phyloP scores from a whole-genome alignment of 179 eudicot species.

The Beta lomatogona region DNA sequence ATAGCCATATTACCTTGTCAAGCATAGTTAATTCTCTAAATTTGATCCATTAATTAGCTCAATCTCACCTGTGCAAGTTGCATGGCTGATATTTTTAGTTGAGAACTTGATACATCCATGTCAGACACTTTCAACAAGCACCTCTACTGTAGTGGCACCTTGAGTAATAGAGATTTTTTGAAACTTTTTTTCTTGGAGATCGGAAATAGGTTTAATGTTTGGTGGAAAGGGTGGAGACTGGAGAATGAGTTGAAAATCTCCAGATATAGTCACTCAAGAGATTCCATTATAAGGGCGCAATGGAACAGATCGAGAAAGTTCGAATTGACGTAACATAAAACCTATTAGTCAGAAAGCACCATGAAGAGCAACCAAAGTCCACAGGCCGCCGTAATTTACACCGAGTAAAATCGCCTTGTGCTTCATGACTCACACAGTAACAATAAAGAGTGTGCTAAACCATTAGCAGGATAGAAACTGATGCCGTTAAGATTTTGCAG shows the following conservation, averaged over 20 bases:
- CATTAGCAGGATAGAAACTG: no score
- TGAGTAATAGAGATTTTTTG: not conserved
- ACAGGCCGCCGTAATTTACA: no score
- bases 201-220: not conserved
- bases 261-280: not conserved
- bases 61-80: not conserved
- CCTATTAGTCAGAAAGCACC: no score
- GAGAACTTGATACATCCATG: not conserved
- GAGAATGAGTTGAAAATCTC: not conserved
- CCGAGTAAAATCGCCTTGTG: no score
- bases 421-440: no score
- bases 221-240: not conserved
- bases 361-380: no score
- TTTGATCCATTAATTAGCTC: not conserved
- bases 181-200: not conserved
- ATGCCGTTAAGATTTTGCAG: no score
- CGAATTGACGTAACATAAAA: no score
- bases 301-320: no score
- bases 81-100: not conserved
- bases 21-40: not conserved
- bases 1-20: not conserved
- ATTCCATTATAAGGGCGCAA: no score
- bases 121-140: not conserved
- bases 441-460: no score
- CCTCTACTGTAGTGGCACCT: not conserved